Conservation (phyloP, 2,329 filamentous ascomycete genomes). For the Cladosporium cucumerinum region DNA sequence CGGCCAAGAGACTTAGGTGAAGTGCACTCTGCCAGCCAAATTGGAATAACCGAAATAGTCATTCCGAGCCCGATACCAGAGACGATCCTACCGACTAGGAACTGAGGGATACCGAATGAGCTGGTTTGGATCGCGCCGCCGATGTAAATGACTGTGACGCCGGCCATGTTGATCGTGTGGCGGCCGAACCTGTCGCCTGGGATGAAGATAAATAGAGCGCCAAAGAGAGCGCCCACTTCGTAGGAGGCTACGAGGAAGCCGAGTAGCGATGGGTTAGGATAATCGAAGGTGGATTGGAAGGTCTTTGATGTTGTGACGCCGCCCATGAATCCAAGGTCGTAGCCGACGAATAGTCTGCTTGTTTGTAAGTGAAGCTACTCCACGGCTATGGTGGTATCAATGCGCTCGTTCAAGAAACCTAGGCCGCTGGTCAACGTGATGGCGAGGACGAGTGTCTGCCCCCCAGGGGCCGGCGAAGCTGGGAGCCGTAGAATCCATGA, state of each 20-base stretch:
- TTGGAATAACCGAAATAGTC: background rate
- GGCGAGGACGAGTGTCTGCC: background rate
- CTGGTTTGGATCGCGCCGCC: background rate
- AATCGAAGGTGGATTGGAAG: background rate
- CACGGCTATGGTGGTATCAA: too few relatives aligned
- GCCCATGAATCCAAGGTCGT: background rate
- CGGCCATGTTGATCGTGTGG: background rate
- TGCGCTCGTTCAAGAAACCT: background rate
- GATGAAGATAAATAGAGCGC: background rate
- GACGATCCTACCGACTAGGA: background rate
- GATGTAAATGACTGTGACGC: background rate
- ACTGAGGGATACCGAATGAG: background rate
- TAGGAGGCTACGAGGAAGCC: background rate
- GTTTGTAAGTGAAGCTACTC: too few relatives aligned
- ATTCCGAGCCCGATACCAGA: background rate
- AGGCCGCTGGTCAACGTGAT: background rate
- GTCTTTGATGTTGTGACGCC: background rate
- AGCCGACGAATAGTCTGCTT: background rate
- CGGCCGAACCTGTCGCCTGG: background rate
- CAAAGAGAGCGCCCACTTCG: background rate
- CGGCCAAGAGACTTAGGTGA: background rate
- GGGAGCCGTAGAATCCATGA: background rate
- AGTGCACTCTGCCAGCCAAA: background rate
- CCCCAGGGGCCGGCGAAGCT: background rate
- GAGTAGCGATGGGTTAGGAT: background rate